A percentile compares a stretch with the other conserved stretches of the same genome.
Evolutionary conservation across 2,329 filamentous ascomycete species (phyloP).

Genomic region (Aciculosporium take): DNA sequence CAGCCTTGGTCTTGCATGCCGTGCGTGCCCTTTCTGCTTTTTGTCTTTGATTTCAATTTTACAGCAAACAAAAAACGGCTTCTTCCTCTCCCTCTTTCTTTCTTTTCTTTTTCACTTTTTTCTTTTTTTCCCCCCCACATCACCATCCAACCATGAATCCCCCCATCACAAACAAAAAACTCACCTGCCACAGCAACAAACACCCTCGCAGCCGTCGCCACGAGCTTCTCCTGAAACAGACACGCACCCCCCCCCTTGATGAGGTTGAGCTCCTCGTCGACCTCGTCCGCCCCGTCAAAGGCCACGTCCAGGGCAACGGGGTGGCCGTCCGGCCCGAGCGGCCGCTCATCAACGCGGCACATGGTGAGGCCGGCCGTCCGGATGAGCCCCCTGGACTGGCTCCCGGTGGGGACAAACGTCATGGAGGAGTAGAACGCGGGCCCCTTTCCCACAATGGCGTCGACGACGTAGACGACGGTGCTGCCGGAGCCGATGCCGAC

Average conservation of each 20-base stretch:
- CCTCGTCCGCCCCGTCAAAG: slow-evolving; percentile 95
- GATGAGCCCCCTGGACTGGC: slow-evolving; percentile 79
- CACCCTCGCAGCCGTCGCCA: slow-evolving; percentile 68
- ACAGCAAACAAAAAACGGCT: too few species aligned
- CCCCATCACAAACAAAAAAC: slow-evolving; percentile 12
- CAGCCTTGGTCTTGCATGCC: too few species aligned
- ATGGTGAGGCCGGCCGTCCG: slow-evolving; percentile 62
- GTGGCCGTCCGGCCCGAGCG: slow-evolving; percentile 26
- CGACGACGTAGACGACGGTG: slow-evolving; percentile 73
- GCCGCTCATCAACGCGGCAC: slow-evolving; percentile 63
- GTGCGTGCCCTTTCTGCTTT: too few species aligned
- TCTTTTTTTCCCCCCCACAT: background rate
- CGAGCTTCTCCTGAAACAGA: slow-evolving; percentile 93
- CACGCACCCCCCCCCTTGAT: slow-evolving; percentile 98
- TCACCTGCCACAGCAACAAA: slow-evolving; percentile 77
- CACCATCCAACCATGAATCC: too few species aligned
- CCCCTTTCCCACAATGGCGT: slow-evolving; percentile 56
- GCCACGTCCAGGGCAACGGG: slow-evolving; percentile 62
- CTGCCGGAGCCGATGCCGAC: slow-evolving; percentile 72
- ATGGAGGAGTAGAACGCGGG: slow-evolving; percentile 44
- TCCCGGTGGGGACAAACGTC: slow-evolving; percentile 84
- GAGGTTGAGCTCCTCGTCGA: slow-evolving; percentile 85
- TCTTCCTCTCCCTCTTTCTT: too few species aligned
- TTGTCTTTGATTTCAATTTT: too few species aligned
- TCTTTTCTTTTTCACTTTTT: background rate